Conservation (phyloP, 2,329 filamentous ascomycete species). For the Cladophialophora psammophila region DNA sequence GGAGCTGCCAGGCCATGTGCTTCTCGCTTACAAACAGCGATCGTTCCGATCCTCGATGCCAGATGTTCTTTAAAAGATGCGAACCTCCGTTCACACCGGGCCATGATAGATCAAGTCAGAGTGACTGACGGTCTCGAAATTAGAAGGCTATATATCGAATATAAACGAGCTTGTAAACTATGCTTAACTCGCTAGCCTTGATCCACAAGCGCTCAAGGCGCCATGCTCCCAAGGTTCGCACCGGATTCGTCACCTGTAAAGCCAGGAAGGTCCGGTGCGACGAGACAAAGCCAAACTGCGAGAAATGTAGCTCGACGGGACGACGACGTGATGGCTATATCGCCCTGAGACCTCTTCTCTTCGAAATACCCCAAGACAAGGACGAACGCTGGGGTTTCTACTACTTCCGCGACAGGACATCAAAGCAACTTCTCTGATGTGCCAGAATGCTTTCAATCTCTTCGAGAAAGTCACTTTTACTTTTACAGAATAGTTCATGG, state of each 20-base stretch:
- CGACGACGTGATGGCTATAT: slow-evolving; percentile 21
- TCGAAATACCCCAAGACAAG: slow-evolving; percentile 17
- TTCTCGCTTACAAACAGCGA: not conserved
- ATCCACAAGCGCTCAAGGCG: slow-evolving; percentile 3
- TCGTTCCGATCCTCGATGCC: not conserved
- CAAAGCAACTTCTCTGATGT: slow-evolving; percentile 2
- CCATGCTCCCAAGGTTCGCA: slow-evolving; percentile 24
- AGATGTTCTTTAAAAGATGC: not conserved
- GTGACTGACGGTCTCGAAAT: not conserved
- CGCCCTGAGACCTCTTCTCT: slow-evolving; percentile 11
- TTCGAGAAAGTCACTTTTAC: slow-evolving; percentile 5
- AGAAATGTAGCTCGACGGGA: slow-evolving; percentile 20
- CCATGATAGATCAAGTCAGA: not conserved
- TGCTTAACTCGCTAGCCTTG: not conserved
- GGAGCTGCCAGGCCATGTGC: not conserved
- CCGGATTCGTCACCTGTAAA: slow-evolving; percentile 24
- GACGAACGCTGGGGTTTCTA: slow-evolving; percentile 20
- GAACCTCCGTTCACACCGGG: not conserved
- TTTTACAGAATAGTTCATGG: slow-evolving; percentile 7
- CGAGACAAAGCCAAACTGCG: slow-evolving; percentile 23
- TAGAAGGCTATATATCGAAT: not conserved
- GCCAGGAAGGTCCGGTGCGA: slow-evolving; percentile 22
- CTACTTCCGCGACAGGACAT: slow-evolving; percentile 18
- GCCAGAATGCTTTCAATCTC: slow-evolving; percentile 8
- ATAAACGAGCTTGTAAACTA: not conserved